phyloP scores from a whole-genome alignment of 176 grass and related monocot genomes.

The Thinopyrum elongatum region DNA sequence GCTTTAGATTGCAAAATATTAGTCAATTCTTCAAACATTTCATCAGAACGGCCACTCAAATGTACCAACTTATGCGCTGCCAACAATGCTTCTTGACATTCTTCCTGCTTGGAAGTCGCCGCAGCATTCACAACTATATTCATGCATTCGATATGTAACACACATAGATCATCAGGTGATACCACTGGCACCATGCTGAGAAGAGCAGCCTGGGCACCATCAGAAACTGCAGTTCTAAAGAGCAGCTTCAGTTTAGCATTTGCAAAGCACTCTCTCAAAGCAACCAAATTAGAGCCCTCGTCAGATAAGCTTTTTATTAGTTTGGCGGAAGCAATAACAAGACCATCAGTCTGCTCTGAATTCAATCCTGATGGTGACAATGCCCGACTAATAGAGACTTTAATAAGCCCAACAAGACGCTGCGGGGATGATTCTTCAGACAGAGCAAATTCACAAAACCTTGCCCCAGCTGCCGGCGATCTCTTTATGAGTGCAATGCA shows the following conservation, averaged over 20 bases:
- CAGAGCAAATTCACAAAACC: constrained; percentile 91
- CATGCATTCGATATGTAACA: constrained; percentile 61
- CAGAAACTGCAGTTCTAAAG: constrained; percentile 62
- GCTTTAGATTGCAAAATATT: constrained; percentile 61
- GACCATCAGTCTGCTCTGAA: constrained; percentile 69
- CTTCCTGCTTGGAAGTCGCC: constrained; percentile 51
- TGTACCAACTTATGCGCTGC: constrained; percentile 70
- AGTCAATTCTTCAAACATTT: constrained; percentile 78
- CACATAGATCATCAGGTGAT: constrained; percentile 52
- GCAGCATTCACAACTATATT: constrained; percentile 52
- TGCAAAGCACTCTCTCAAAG: constrained; percentile 63
- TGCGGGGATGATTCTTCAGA: constrained; percentile 72
- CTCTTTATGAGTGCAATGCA: constrained; percentile 80
- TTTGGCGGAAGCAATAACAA: constrained; percentile 71
- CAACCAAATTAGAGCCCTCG: constrained; percentile 43
- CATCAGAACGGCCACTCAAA: constrained; percentile 55
- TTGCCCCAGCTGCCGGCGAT: constrained; percentile 73
- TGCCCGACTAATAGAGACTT: constrained; percentile 53
- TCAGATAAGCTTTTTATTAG: constrained; percentile 63
- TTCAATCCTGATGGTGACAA: constrained; percentile 61
- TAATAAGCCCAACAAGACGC: constrained; percentile 63
- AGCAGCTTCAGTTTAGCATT: constrained; percentile 56
- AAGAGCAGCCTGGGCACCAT: constrained; percentile 63
- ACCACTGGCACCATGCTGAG: constrained; percentile 59
- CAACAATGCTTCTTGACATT: constrained; percentile 45